Evolutionary conservation across 805 yeast genomes (phyloP).

Genomic region (Cyberlindnera petersonii): DNA sequence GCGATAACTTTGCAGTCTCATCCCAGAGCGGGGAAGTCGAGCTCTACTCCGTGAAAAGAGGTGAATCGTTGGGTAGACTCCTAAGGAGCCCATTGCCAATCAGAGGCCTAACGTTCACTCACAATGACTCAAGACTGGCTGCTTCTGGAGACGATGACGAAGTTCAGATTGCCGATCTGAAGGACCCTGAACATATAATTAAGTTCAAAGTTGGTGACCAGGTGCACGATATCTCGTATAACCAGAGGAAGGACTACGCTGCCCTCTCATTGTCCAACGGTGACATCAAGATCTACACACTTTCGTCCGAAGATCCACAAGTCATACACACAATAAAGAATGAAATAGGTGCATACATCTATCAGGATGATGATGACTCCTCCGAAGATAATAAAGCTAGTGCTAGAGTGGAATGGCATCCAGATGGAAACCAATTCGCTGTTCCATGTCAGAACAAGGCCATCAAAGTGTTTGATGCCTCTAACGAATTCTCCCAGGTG

Average conservation of each 20-base stretch:
- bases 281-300: conserved; percentile 46
- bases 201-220: conserved; percentile 48
- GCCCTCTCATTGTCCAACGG: conserved; percentile 61
- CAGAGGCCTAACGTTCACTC: conserved; percentile 53
- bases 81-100: conserved; percentile 32
- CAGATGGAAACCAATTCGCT: conserved; percentile 65
- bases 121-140: conserved; percentile 53
- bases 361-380: conserved; percentile 35
- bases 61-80: conserved; percentile 11
- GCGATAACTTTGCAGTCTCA: conserved; percentile 18
- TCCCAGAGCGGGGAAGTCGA: conserved; percentile 25
- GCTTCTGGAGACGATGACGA: conserved; percentile 69
- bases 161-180: conserved; percentile 44
- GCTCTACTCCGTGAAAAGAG: conserved; percentile 20
- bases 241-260: conserved; percentile 50
- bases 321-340: conserved; percentile 42
- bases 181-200: conserved; percentile 25
- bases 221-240: conserved; percentile 52
- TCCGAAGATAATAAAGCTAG: conserved; percentile 40
- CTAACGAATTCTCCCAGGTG: conserved; percentile 12
- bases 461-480: conserved; percentile 39
- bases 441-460: conserved; percentile 52
- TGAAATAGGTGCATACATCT: conserved; percentile 38
- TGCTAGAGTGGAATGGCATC: conserved; percentile 65
- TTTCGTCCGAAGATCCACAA: conserved; percentile 51